Evolutionary conservation across 2,329 filamentous ascomycete species (phyloP), one percentile per base, ranked within the genome.

Genomic region (Scedosporium boydii): DNA sequence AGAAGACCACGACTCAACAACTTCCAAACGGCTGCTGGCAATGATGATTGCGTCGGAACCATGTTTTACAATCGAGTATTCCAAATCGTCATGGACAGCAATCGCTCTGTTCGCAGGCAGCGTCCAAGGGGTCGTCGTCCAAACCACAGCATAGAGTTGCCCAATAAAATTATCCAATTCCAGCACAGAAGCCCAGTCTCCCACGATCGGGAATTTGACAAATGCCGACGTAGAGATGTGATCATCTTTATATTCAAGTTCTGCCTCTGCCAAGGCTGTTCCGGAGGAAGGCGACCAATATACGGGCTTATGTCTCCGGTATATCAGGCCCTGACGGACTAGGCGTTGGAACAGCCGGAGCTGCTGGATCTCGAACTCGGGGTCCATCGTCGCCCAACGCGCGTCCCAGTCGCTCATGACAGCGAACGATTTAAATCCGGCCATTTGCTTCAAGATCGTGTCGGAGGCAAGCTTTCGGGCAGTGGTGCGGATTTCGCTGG

Each of bases 51-150:
- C 85, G 66, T 86, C 79, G 0, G 72, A 72, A 0, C 78, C 78
- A 1, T 82, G 78, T 62, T 80, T 77, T 44, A 96, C 77, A 21
- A 96, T 74, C 3, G 80, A 80, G 72, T 98, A 99, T 53, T 85
- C 78, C 64, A 98, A 76, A 46, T 90, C 85, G 6, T 83, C 78
- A 68, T 91, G 86, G 42, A 98, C 82, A 2, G 91, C 93, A 71
- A 99, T 92, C 0, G 91, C 93, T 70, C 86, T 86, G 72, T 99
- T 99, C 1, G 93, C 93, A 0, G 95, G 93, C 4, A 99, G 78
- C 0, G 95, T 99, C 95, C 95, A 99, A 0, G 95, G 95, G 0
- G 95, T 99, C 0, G 95, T 99, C 1, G 95, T 99, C 95, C 95
- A 99, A 60, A 98, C 90, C n/a, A 95, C 82, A n/a, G 89, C 91